Evolutionary conservation across 192 early-diverging fungal species (phyloP).

Genomic region (Pilaira anomala): DNA sequence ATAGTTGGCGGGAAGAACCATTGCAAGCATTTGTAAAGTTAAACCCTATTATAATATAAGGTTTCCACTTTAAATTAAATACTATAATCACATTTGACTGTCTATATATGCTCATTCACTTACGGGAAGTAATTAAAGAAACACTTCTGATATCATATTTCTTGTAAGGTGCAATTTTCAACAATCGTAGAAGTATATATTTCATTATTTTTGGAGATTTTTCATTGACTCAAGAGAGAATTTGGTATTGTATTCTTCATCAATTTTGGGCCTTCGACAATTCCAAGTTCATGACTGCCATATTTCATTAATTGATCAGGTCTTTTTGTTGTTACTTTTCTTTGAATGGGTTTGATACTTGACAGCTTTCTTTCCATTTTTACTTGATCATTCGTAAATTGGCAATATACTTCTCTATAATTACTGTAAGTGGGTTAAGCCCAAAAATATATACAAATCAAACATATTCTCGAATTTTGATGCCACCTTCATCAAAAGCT

Average conservation of each 20-base stretch:
- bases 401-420: background rate
- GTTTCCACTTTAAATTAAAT: background rate
- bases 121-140: background rate
- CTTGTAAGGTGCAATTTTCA: background rate
- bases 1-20: background rate
- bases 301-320: background rate
- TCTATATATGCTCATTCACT: background rate
- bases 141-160: background rate
- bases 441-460: background rate
- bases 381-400: background rate
- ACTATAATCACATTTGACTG: background rate
- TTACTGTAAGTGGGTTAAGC: background rate
- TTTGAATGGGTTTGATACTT: background rate
- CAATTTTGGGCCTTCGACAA: background rate
- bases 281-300: background rate
- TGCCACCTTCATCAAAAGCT: background rate
- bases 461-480: background rate
- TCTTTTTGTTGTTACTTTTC: background rate
- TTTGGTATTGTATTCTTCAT: background rate
- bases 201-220: background rate
- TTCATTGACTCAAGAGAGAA: background rate
- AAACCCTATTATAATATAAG: background rate
- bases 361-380: background rate
- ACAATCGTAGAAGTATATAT: background rate
- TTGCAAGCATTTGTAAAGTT: background rate